Percentiles rank a stretch among this genome's conserved stretches.
Evolutionary conservation across 805 yeast genomes (phyloP).

Genomic region (Candida verbasci): DNA sequence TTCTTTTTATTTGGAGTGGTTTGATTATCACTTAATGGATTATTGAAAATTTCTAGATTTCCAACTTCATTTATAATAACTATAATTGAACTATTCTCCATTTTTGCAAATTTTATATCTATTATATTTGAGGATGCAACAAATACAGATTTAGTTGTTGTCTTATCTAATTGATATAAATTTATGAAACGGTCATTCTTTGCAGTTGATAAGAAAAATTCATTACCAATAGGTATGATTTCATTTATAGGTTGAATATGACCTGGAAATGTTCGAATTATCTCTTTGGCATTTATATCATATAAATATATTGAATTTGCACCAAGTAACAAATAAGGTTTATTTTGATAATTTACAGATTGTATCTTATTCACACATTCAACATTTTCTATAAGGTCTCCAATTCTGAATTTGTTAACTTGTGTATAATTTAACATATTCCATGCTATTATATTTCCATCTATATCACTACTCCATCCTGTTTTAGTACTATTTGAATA

Average conservation of each 20-base stretch:
- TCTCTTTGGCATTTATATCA: slow-evolving; percentile 33
- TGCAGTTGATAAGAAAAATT: slow-evolving; percentile 65
- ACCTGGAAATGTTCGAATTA: slow-evolving; percentile 62
- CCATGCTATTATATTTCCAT: slow-evolving; percentile 61
- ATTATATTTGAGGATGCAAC: slow-evolving; percentile 65
- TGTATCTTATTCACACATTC: slow-evolving; percentile 29
- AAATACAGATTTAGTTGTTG: slow-evolving; percentile 50
- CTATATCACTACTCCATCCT: slow-evolving; percentile 57
- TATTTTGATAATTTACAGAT: slow-evolving; percentile 23
- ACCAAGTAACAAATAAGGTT: slow-evolving; percentile 52
- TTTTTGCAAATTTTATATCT: slow-evolving; percentile 35
- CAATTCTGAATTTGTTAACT: slow-evolving; percentile 38
- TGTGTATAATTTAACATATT: slow-evolving; percentile 44
- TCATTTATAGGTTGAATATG: slow-evolving; percentile 66
- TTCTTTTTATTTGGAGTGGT: slow-evolving; percentile 45
- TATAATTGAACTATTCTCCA: slow-evolving; percentile 32
- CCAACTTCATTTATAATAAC: slow-evolving; percentile 74
- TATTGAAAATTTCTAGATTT: slow-evolving; percentile 61
- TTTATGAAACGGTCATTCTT: slow-evolving; percentile 78
- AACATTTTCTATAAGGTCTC: slow-evolving; percentile 31
- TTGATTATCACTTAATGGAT: slow-evolving; percentile 39
- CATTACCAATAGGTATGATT: slow-evolving; percentile 37
- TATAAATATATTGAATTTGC: slow-evolving; percentile 62
- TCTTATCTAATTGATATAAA: slow-evolving; percentile 48
- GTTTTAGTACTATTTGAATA: slow-evolving; percentile 37